Evolutionary conservation across 208 protist species (phyloP).

Genomic region (Kentomonas sorsogonicus): DNA sequence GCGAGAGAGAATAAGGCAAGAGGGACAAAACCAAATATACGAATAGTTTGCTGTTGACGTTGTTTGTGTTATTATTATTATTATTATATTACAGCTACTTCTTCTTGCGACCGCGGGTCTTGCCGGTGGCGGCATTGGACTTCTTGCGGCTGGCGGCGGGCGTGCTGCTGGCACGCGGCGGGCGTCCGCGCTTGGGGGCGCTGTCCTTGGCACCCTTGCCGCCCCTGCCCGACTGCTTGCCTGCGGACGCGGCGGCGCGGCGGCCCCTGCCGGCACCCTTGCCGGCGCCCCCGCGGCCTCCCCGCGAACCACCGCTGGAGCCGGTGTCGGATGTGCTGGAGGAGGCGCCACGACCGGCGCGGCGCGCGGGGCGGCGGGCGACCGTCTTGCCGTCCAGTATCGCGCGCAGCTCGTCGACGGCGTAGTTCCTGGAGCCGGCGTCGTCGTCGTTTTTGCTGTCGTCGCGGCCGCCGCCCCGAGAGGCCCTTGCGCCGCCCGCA

Average conservation of each 20-base stretch:
- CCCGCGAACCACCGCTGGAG: conserved; percentile 1
- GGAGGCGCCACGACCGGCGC: too few relatives aligned
- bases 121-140: conserved; percentile 1
- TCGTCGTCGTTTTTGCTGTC: conserved; percentile 7
- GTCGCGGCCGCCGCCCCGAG: not conserved
- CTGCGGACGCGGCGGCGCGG: conserved; percentile 13
- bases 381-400: too few relatives aligned
- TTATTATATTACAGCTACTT: not conserved
- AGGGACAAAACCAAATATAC: not conserved
- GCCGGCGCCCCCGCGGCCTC: conserved; percentile 13
- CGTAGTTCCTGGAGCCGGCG: too few relatives aligned
- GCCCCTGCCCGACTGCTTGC: not conserved
- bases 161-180: too few relatives aligned
- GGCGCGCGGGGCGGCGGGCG: too few relatives aligned
- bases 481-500: too few relatives aligned
- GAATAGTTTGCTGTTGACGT: not conserved
- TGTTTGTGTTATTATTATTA: not conserved
- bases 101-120: conserved; percentile 1
- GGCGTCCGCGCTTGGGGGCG: too few relatives aligned
- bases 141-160: too few relatives aligned
- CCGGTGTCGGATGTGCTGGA: too few relatives aligned
- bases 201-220: not conserved
- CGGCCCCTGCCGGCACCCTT: conserved; percentile 3
- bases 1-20: not conserved
- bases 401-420: too few relatives aligned